A percentile compares a stretch with the other conserved stretches of the same genome.
phyloP scores from a whole-genome alignment of 805 yeast genomes.

The Blastobotrys americana region DNA sequence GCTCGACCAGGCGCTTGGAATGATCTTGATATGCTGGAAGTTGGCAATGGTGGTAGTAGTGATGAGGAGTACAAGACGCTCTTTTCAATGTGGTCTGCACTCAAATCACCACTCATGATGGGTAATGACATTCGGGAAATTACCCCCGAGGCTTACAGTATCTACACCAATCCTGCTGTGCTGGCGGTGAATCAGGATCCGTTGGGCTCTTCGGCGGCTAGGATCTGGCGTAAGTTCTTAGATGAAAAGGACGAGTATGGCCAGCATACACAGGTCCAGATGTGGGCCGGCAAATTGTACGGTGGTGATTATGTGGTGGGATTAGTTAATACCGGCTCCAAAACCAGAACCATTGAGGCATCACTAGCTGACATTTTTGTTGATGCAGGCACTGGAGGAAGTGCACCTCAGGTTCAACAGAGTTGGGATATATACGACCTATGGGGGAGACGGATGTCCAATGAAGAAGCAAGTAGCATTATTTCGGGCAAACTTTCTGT shows the following conservation, averaged over 20 bases:
- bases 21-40: constrained; percentile 29
- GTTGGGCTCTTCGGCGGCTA: constrained; percentile 16
- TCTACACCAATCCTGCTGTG: constrained; percentile 20
- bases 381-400: constrained; percentile 11
- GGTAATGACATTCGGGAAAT: constrained; percentile 26
- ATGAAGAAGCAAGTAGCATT: constrained; percentile 6
- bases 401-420: constrained; percentile 8
- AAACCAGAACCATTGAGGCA: constrained; percentile 7
- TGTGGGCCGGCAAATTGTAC: constrained; percentile 14
- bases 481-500: constrained; percentile 6
- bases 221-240: constrained; percentile 12
- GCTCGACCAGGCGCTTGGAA: constrained; percentile 23
- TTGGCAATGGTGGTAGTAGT: constrained; percentile 28
- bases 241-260: constrained; percentile 9
- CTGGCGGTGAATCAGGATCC: constrained; percentile 28
- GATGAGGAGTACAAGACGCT: constrained; percentile 29
- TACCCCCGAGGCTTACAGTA: constrained; percentile 19
- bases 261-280: constrained; percentile 7
- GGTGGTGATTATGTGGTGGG: constrained; percentile 15
- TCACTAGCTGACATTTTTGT: constrained; percentile 13
- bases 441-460: constrained; percentile 14
- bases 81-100: constrained; percentile 30
- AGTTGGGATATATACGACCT: constrained; percentile 16
- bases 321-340: constrained; percentile 13
- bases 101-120: constrained; percentile 28